Conservation (phyloP, 257 asterid genomes). For the Perilla frutescens region DNA sequence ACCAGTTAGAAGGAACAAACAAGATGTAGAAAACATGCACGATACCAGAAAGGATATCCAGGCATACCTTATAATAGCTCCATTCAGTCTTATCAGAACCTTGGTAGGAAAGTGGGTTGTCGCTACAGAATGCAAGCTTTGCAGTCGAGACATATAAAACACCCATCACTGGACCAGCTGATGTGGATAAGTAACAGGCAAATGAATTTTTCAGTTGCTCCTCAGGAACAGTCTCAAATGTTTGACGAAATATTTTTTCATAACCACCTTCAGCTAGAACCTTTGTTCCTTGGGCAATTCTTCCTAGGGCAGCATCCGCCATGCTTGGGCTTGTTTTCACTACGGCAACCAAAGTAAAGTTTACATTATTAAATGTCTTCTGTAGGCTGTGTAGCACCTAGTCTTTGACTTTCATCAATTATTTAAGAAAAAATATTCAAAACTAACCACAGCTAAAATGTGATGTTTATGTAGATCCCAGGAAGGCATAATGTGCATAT, state of each 20-base stretch:
- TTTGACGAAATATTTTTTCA: slow-evolving; percentile 87
- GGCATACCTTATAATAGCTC: slow-evolving; percentile 94
- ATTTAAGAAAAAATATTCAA: not conserved
- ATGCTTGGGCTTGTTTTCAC: slow-evolving; percentile 98
- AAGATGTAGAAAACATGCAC: slow-evolving; percentile 11
- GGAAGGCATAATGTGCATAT: not conserved
- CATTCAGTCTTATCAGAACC: slow-evolving; percentile 78
- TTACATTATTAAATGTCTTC: slow-evolving; percentile 1
- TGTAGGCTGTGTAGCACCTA: not conserved
- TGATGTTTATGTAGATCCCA: slow-evolving; percentile 4
- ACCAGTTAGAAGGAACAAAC: slow-evolving; percentile 13
- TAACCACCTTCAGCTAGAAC: slow-evolving; percentile 98
- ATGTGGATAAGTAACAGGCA: slow-evolving; percentile 94
- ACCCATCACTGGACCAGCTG: slow-evolving; percentile 99
- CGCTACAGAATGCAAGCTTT: slow-evolving; percentile 95
- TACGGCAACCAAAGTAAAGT: slow-evolving; percentile 36
- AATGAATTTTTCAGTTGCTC: slow-evolving; percentile 84
- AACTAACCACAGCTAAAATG: slow-evolving; percentile 1
- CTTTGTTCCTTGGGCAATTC: slow-evolving; percentile 98
- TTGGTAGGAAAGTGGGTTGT: slow-evolving; percentile 84
- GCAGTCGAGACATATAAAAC: slow-evolving; percentile 77
- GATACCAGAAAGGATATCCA: slow-evolving; percentile 9
- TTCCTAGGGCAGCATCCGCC: slow-evolving; percentile 95
- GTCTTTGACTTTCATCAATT: slow-evolving; percentile 11
- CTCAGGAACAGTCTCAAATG: slow-evolving; percentile 92